Conservation (phyloP, 78 protist species). For the Mantamonas sphyraenae region DNA sequence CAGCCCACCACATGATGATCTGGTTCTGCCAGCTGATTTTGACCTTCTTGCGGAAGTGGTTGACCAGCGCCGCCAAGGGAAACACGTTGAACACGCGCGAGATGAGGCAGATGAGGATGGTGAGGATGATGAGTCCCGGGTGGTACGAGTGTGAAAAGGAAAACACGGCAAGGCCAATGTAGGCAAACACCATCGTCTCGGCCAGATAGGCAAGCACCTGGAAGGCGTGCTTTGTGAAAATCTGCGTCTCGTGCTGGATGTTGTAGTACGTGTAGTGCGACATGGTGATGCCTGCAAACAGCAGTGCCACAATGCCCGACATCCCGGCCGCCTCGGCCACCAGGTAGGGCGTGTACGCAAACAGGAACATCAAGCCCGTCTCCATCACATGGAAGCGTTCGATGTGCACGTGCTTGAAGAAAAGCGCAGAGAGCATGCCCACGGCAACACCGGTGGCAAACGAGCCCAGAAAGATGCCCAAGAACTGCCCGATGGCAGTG, state of each 20-base stretch:
- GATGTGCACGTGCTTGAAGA: slow-evolving; percentile 3
- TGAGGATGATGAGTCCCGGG: slow-evolving; percentile 11
- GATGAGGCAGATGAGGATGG: slow-evolving; percentile 7
- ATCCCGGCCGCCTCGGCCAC: slow-evolving; percentile 23
- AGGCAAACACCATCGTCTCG: slow-evolving; percentile 53
- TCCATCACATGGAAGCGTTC: background rate
- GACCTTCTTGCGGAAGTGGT: background rate
- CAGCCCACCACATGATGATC: slow-evolving; percentile 22
- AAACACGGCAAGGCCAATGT: too few species aligned
- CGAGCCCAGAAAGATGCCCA: background rate
- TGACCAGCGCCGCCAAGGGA: slow-evolving; percentile 12
- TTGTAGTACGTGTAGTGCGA: slow-evolving; percentile 49
- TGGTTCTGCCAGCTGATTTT: background rate
- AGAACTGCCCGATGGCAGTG: background rate
- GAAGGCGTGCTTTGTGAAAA: slow-evolving; percentile 26
- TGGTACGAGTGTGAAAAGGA: background rate
- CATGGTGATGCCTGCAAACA: slow-evolving; percentile 52
- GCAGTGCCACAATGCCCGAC: slow-evolving; percentile 53
- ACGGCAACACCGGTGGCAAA: background rate
- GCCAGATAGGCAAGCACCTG: slow-evolving; percentile 52
- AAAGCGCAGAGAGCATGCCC: slow-evolving; percentile 1
- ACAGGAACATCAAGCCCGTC: background rate
- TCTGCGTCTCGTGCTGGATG: slow-evolving; percentile 28
- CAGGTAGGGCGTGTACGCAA: slow-evolving; percentile 10
- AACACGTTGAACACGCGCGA: slow-evolving; percentile 11